These are phyloP conservation scores for Leptographium wingfieldii DNA, from an alignment of 2,329 filamentous ascomycete genomes.

Conservation along the genomic window DNA sequence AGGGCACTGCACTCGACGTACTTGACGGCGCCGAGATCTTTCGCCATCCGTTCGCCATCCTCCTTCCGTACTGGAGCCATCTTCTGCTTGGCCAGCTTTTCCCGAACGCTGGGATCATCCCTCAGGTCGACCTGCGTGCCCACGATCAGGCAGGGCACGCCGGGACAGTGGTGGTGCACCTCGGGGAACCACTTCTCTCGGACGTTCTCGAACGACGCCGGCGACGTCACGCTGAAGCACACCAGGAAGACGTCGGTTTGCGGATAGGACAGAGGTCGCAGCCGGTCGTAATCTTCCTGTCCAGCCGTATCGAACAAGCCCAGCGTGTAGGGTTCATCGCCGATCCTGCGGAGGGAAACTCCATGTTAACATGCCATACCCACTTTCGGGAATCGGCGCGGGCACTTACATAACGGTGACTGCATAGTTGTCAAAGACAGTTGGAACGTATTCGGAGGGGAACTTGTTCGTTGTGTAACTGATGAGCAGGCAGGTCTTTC, in stretches of 20 bases:
- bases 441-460: conserved; percentile 98
- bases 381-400: background rate
- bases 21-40: conserved; percentile 93
- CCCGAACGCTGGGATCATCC: conserved; percentile 73
- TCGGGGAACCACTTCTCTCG: conserved; percentile 98
- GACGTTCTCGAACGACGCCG: conserved; percentile 97
- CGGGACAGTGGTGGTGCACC: conserved; percentile 96
- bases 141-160: conserved; percentile 93
- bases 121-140: conserved; percentile 95
- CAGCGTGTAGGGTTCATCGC: conserved; percentile 94
- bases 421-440: conserved; percentile 99
- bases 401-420: conserved; percentile 94
- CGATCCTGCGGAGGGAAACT: conserved; percentile 59
- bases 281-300: conserved; percentile 97
- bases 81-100: conserved; percentile 91
- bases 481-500: conserved; percentile 97
- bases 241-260: conserved; percentile 98
- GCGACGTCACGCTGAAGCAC: conserved; percentile 96
- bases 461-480: conserved; percentile 99
- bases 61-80: conserved; percentile 88
- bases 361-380: background rate
- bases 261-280: conserved; percentile 91
- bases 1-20: conserved; percentile 98
- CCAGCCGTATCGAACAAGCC: conserved; percentile 97
- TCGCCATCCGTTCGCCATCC: conserved; percentile 92